Evolutionary conservation across 495 filamentous ascomycete genomes (phyloP), one percentile per base, ranked within the genome.

Genomic region (Geopyxis carbonaria): DNA sequence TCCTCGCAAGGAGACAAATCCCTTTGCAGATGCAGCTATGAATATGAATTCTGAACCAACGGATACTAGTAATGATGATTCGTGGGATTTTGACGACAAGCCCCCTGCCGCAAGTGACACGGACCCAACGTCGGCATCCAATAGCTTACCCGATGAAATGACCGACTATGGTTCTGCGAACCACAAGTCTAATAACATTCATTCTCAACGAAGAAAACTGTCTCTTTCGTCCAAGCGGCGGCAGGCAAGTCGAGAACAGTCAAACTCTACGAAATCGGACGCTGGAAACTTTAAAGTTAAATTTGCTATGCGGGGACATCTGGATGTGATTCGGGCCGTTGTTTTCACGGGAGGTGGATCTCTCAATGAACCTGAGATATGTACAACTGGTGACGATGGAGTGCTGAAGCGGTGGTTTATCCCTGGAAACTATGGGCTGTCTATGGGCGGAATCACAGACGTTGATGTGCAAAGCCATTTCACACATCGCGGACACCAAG

Each of bases 331-430:
- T 9, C 74, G 89, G 14, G 80, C 83, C 8, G 80, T 93, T 37
- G 85, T 93, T 44, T 97, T 97, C 60, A 94, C 83, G 5, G 91
- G 89, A 6, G 87, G 87, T 23, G 89, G 89, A 31, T 93, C 80
- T 55, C 82, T 82, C 4, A 78, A 81, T 5, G 89, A 95, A 55
- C 89, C 89, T 0, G 89, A 97, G 58, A 86, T 97, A 34, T 94
- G 86, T 57, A 95, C 91, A 2, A 80, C 81, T 36, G 87, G 91
- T 38, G 89, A 97, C 54, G 89, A 97, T 54, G 87, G 87, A 33
- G 75, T 80, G 34, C 77, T 97, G 56, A 97, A 95, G 57, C 73
- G 89, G 42, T 97, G 92, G 80, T 86, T 92, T 45, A 83, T 95
- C 22, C 87, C 87, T 3, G 38, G 28, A 5, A 59, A 56, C 29